A percentile compares a stretch with the other conserved stretches of the same genome.
Conservation (phyloP, 2,329 filamentous ascomycete genomes). For the Cordyceps cateniannulata region DNA sequence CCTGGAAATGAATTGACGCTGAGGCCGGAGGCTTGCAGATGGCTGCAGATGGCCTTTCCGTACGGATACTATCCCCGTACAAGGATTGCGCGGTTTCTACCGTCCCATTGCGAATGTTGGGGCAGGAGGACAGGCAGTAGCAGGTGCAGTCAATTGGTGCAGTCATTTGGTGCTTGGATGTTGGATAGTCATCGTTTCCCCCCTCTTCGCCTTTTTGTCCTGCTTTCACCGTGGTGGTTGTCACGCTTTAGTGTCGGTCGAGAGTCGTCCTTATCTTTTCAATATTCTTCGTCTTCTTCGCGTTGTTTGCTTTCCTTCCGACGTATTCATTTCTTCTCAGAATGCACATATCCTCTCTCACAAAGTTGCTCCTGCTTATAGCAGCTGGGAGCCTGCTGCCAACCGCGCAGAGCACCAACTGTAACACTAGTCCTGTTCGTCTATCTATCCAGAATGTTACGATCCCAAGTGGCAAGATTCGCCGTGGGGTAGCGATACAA, state of each 20-base stretch:
- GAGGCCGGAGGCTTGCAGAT: background rate
- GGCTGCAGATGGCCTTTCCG: background rate
- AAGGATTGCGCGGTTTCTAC: background rate
- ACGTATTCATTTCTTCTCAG: background rate
- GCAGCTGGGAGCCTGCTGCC: background rate
- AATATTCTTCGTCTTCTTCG: background rate
- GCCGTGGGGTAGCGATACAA: constrained; percentile 11
- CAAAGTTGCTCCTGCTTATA: background rate
- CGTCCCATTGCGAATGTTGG: background rate
- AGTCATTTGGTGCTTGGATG: background rate
- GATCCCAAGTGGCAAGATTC: background rate
- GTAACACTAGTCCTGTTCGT: background rate
- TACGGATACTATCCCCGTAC: background rate
- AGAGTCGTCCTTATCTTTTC: background rate
- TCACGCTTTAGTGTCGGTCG: background rate
- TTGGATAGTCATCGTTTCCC: background rate
- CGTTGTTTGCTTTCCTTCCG: background rate
- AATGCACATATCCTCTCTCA: background rate
- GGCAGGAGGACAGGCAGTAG: background rate
- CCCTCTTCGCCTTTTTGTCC: background rate
- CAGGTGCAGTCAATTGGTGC: background rate
- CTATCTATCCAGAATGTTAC: constrained; percentile 9
- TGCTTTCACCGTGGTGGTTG: background rate
- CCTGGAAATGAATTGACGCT: background rate
- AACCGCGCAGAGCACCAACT: background rate